Evolutionary conservation across 1,284 basidiomycete genomes (phyloP).

Genomic region (Coniferiporia sulphurascens): DNA sequence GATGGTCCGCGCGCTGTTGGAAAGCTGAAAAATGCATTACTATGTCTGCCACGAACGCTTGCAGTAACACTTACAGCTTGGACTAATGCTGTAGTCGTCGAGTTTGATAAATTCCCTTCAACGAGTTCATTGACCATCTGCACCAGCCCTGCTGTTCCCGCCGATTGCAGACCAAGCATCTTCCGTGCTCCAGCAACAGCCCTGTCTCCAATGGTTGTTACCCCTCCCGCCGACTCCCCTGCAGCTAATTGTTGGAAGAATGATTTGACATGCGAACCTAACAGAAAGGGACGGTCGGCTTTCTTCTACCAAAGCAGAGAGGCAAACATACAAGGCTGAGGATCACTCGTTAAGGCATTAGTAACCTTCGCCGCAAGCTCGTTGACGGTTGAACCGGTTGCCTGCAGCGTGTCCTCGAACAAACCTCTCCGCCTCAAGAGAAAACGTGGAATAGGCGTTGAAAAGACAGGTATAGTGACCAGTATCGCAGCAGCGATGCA

Average conservation of each 20-base stretch:
- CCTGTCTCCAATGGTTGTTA: constrained; percentile 19
- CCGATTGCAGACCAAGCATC: constrained; percentile 18
- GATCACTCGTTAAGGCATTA: constrained; percentile 18
- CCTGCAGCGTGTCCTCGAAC: constrained; percentile 17
- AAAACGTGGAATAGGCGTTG: constrained; percentile 18
- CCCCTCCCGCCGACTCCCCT: constrained; percentile 19
- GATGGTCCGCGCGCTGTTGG: constrained; percentile 15
- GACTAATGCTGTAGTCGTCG: constrained; percentile 16
- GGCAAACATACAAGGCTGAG: constrained; percentile 10
- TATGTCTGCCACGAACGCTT: background rate
- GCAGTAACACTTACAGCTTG: constrained; percentile 9
- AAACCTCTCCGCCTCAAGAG: constrained; percentile 12
- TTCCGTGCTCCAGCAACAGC: constrained; percentile 24
- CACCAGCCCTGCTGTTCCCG: constrained; percentile 18
- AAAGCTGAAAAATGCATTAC: constrained; percentile 4
- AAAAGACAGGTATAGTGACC: constrained; percentile 18
- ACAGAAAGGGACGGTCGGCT: background rate
- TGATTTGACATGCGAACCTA: constrained; percentile 14
- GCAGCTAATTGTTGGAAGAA: constrained; percentile 16
- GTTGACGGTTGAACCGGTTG: constrained; percentile 8
- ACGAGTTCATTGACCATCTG: constrained; percentile 19
- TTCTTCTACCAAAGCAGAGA: background rate
- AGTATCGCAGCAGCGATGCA: constrained; percentile 15
- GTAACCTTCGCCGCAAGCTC: constrained; percentile 15
- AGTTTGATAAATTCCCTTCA: constrained; percentile 17